phyloP scores from a whole-genome alignment of 495 filamentous ascomycete species.

The Apiosordaria backusii region DNA sequence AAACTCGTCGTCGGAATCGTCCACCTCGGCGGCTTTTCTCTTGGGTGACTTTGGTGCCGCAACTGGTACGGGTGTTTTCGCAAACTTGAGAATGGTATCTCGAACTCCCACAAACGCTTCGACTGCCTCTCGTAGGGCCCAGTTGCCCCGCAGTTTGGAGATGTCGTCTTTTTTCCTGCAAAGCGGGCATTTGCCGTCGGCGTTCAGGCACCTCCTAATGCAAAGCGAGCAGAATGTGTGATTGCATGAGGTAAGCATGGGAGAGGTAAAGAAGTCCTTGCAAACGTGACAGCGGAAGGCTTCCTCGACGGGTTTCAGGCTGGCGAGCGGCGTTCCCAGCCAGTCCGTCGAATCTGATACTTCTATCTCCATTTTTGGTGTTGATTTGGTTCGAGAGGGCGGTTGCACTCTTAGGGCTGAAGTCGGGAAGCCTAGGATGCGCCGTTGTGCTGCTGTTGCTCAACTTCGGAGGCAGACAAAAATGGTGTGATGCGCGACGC shows the following conservation, averaged over 20 bases:
- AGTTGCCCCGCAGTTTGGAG: conserved; percentile 77
- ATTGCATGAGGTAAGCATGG: conserved; percentile 89
- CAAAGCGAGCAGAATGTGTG: conserved; percentile 98
- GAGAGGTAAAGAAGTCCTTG: conserved; percentile 92
- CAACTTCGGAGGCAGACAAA: neutral
- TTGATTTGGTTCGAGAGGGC: conserved; percentile 33
- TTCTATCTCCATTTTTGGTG: conserved; percentile 32
- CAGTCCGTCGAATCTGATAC: conserved; percentile 91
- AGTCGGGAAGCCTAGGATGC: neutral
- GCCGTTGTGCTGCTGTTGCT: neutral
- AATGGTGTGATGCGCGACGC: conserved; percentile 4
- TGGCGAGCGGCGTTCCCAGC: conserved; percentile 71
- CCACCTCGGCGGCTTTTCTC: conserved; percentile 51
- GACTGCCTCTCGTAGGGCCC: conserved; percentile 79
- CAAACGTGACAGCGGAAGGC: conserved; percentile 92
- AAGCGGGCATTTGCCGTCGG: conserved; percentile 79
- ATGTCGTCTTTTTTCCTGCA: conserved; percentile 78
- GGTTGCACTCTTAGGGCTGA: conserved; percentile 18
- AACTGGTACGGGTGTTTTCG: conserved; percentile 34
- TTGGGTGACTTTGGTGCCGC: conserved; percentile 36
- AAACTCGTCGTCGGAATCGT: conserved; percentile 30
- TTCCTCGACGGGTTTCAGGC: conserved; percentile 73
- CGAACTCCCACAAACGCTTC: conserved; percentile 68
- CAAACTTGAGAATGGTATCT: conserved; percentile 58
- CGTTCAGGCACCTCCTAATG: conserved; percentile 76